phyloP scores from a whole-genome alignment of 2,329 filamentous ascomycete species.

The Xylariaceae sp. region DNA sequence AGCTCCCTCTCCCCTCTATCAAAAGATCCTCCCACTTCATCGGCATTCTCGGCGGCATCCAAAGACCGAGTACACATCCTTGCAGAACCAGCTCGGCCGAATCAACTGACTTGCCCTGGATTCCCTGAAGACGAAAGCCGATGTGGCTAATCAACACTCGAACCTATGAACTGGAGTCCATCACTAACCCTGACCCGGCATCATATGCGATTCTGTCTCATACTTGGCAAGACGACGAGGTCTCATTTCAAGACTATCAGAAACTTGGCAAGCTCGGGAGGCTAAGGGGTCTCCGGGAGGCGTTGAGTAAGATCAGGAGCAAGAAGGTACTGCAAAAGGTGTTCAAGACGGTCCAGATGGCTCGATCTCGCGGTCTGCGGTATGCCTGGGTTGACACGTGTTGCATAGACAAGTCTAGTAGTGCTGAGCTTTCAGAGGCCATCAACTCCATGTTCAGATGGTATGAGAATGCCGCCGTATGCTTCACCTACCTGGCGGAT shows the following conservation, averaged over 20 bases:
- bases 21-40: no score
- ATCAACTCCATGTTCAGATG: slow-evolving; percentile 6
- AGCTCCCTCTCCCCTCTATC: no score
- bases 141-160: slow-evolving; percentile 6
- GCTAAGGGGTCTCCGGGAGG: slow-evolving; percentile 1
- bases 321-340: background rate
- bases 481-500: slow-evolving; percentile 4
- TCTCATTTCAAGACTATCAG: slow-evolving; percentile 1
- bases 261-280: background rate
- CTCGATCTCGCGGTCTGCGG: background rate
- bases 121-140: background rate
- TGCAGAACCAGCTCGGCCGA: no score
- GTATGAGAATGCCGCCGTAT: slow-evolving; percentile 1
- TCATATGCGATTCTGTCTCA: slow-evolving; percentile 6
- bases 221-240: slow-evolving; percentile 6
- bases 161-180: background rate
- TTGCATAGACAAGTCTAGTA: slow-evolving; percentile 7
- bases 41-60: no score
- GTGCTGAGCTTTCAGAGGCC: slow-evolving; percentile 5
- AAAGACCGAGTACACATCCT: no score
- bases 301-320: background rate
- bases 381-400: slow-evolving; percentile 10
- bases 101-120: background rate
- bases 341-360: background rate
- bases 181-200: background rate